Evolutionary conservation across 169 alveolate species (phyloP), one percentile per base, ranked within the genome.

Genomic region (Babesia bigemina): DNA sequence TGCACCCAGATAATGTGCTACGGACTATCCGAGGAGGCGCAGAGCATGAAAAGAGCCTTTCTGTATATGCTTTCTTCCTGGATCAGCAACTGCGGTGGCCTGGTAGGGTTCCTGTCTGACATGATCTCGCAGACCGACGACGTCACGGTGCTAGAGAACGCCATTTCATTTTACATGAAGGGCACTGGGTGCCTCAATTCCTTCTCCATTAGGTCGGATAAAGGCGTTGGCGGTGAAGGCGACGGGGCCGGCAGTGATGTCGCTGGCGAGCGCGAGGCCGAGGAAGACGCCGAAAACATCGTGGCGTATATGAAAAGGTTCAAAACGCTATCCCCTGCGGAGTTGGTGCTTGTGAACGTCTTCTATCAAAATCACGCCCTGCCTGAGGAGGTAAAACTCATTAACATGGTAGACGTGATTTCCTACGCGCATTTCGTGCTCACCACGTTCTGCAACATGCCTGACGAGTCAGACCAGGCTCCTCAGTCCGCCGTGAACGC

Each of bases 321-420:
- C 47, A 7, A 26, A 24, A 52, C 53, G 56, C 76, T 61, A 0
- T n/a, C 81, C 16, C 81, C 81, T 29, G 70, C 72, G 24, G 81
- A 71, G 48, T 13, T 71, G 62, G 55, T 71, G 26, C 56, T 71
- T 12, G 50, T 71, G 29, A 60, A 28, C 42, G 47, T 71, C 12
- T 71, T 71, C 81, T 71, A 60, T 72, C 81, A 71, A 29, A 71
- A 71, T 49, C 49, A 28, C 11, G 63, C 81, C 21, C 26, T 36
- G 47, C 73, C 81, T 10, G 72, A 58, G 4, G 73, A 71, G 39
- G 39, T 33, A 7, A 58, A 58, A 22, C 63, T 61, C 14, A 71
- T 71, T 4, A 61, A 58, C 53, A 26, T 71, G 39, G 21, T 56
- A 14, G 81, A 71, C 44, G 48, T 71, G 17, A 60, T 71, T 21